Base-by-base conservation (phyloP, 768 basidiomycete species). In the Psilocybe cyanescens region DNA sequence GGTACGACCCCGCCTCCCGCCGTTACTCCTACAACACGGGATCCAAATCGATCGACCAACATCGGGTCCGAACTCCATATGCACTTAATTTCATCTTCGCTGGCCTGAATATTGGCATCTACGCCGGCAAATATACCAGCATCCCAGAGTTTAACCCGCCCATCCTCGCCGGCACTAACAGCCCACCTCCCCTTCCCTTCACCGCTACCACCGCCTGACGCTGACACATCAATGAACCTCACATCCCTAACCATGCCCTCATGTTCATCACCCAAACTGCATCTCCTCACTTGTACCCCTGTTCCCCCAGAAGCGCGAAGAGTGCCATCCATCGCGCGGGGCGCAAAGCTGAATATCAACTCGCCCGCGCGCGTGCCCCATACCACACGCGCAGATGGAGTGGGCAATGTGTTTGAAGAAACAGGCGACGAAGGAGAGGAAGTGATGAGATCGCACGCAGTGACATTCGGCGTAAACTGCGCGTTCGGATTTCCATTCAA, bases 301-400 rank as follows among this genome's bases (percentile, higher is more conserved):
- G 45, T 11, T 17, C 52, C 35, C 19, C 47, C 33, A n/a, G n/a
- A 29, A 8, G 28, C 16, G 16, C 56, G 49, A 24, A 56, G 41
- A 46, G 50, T 37, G 14, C 56, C 56, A 19, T 80, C 88, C 82
- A 91, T 88, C 17, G 83, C 84, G 37, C 81, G 82, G 24, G 75
- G 76, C 0, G 85, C 85, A 4, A 78, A 78, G 48, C 87, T 85
- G 31, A 91, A 77, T 0, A 86, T 81, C 7, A 95, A 81, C 57
- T 87, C 85, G 30, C 92, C 93, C 52, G 81, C 84, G 28, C 79
- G 76, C 66, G 85, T 89, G 3, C 92, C 93, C 93, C 92, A 94
- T 5, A 85, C 75, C 11, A 91, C 78, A 57, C 84, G 86, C 8
- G 84, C 91, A 0, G 87, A 86, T 4, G 84, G 24, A 24, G 24